Conservation (phyloP, 495 filamentous ascomycete species). For the Talaromyces wortmannii region DNA sequence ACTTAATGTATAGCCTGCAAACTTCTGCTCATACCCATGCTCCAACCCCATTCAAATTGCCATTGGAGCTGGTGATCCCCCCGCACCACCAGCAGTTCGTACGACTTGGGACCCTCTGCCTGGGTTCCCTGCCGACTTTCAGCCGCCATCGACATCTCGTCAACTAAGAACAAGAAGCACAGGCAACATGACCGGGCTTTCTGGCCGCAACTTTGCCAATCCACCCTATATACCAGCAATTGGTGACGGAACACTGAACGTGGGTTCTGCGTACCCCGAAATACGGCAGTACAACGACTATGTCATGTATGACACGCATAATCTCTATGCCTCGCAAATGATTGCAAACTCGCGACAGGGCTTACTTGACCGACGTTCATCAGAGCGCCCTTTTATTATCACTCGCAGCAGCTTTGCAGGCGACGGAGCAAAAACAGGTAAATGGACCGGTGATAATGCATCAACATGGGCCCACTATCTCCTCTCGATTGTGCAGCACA, state of each 20-base stretch:
- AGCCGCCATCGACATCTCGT: conserved; percentile 17
- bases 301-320: conserved; percentile 12
- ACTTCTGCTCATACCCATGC: conserved; percentile 7
- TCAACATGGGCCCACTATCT: conserved; percentile 52
- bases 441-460: conserved; percentile 75
- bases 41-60: neutral
- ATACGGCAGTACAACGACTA: conserved; percentile 6
- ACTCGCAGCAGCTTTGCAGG: conserved; percentile 68
- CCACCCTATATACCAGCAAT: conserved; percentile 12
- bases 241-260: conserved; percentile 7
- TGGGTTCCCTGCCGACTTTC: conserved; percentile 12
- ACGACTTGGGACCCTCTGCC: conserved; percentile 9
- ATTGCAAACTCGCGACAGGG: neutral
- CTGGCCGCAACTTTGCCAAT: conserved; percentile 6
- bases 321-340: conserved; percentile 11
- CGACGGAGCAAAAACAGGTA: conserved; percentile 59
- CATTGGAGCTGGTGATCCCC: conserved; percentile 6
- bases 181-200: conserved; percentile 1
- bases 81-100: conserved; percentile 8
- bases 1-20: conserved; percentile 7
- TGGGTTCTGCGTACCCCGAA: conserved; percentile 7
- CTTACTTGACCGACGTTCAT: neutral
- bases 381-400: conserved; percentile 63
- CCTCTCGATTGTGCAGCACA: conserved; percentile 64
- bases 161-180: conserved; percentile 35